Base-by-base conservation (phyloP, 805 yeast species). In the Pichia ethanolica region DNA sequence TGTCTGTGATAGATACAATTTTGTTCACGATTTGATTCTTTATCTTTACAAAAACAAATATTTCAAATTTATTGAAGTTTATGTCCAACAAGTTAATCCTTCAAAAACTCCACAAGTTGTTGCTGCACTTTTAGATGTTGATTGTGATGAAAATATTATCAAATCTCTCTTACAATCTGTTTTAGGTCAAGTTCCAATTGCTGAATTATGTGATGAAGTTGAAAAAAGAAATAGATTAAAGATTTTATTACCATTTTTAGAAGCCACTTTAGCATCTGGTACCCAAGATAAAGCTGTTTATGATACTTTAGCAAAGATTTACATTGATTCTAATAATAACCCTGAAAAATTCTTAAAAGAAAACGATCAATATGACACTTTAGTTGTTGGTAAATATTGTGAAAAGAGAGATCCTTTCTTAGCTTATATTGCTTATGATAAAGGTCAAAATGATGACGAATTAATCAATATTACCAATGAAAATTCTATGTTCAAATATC, bases 381-480 rank as follows among this genome's bases (percentile, higher is more conserved):
- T 87, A 58, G 86, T 86, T 60, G 97, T 93, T 57, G 99, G 99
- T 75, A 89, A 82, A 66, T 93, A 93, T 75, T 93, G 99, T 77
- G 99, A 93, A 71, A 91, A 88, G 80, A 86, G 99, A 71, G 99
- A 93, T 64, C 99, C 99, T 54, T 93, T 89, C 71, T 75, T 93
- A 66, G 99, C 99, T 32, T 93, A 89, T 69, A 93, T 93, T 71
- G 95, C 97, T 46, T 93, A 93, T 70, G 95, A 95, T 53, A 91
- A 90, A 71, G 99, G 99, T 64, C 74, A 77, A 47, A 90, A 91
- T 61, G 97, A 93, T 66, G 83, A 75, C 50, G 99, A 93, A 67
- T 78, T 93, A 62, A 80, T 93, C 61, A 76, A 79, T 63, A 89
- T 93, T 68, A 93, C 99, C 57, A 93, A 93, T 68, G 98, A 93